Percentiles rank a stretch among this genome's conserved stretches.
Evolutionary conservation across 495 filamentous ascomycete genomes (phyloP).

Genomic region (Immersiella caudata): DNA sequence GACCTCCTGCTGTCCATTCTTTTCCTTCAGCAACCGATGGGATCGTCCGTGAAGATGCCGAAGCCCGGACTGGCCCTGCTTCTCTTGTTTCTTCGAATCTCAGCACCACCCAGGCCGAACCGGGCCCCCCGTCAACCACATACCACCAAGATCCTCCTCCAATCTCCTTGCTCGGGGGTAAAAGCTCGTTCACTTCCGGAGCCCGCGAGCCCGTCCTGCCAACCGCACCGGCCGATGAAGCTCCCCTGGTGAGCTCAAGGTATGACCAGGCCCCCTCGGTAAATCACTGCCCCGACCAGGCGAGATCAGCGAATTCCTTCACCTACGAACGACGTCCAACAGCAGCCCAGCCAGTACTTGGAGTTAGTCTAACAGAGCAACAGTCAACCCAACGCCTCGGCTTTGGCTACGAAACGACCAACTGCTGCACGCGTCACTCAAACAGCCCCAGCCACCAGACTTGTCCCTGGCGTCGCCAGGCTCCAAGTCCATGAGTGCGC

Average conservation of each 20-base stretch:
- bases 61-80: background rate
- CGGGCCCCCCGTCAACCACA: background rate
- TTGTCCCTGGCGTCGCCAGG: slow-evolving; percentile 6
- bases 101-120: background rate
- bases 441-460: background rate
- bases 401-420: background rate
- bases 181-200: background rate
- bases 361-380: too few relatives aligned
- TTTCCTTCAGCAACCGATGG: background rate
- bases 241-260: background rate
- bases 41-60: background rate
- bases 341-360: too few relatives aligned
- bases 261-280: background rate
- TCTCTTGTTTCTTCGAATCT: background rate
- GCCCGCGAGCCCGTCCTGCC: background rate
- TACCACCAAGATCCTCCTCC: background rate
- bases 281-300: too few relatives aligned
- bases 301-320: too few relatives aligned
- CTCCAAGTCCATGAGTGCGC: slow-evolving; percentile 24
- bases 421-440: background rate
- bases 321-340: too few relatives aligned
- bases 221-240: background rate
- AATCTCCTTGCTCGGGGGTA: background rate
- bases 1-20: background rate
- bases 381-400: background rate